phyloP scores from a whole-genome alignment of 768 basidiomycete species.

The Nidularia pulvinata region DNA sequence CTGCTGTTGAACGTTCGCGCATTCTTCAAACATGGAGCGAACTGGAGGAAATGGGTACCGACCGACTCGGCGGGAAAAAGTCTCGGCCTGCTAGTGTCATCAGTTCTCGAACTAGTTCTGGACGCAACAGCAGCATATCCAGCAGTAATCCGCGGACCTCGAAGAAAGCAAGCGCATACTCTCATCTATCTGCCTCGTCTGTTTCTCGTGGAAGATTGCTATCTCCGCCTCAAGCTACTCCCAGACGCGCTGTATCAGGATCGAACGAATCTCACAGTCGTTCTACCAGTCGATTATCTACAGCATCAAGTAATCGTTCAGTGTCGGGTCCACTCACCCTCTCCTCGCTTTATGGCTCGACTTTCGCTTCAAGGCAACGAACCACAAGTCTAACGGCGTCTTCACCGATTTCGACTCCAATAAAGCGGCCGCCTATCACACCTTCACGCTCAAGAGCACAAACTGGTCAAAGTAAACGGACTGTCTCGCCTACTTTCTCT shows the following conservation, averaged over 20 bases:
- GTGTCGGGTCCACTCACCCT: constrained; percentile 64
- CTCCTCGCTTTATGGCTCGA: constrained; percentile 53
- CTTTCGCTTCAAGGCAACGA: constrained; percentile 84
- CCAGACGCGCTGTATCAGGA: constrained; percentile 52
- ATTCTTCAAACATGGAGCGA: constrained; percentile 81
- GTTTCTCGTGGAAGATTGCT: constrained; percentile 39
- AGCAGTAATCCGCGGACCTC: constrained; percentile 12
- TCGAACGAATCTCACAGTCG: constrained; percentile 42
- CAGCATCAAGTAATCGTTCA: constrained; percentile 55
- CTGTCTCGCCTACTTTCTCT: constrained; percentile 62
- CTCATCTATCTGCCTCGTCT: constrained; percentile 28
- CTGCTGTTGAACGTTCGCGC: constrained; percentile 58
- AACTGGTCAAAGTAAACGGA: constrained; percentile 31
- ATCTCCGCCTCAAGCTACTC: constrained; percentile 40
- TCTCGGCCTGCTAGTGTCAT: constrained; percentile 67
- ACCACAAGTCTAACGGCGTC: constrained; percentile 62
- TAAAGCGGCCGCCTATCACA: constrained; percentile 22
- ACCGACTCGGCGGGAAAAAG: constrained; percentile 57
- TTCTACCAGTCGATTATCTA: constrained; percentile 60
- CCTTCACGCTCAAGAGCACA: constrained; percentile 41
- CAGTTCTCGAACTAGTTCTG: constrained; percentile 61
- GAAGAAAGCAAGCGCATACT: constrained; percentile 24
- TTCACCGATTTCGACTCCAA: constrained; percentile 27
- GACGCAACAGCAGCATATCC: constrained; percentile 57
- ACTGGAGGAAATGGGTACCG: constrained; percentile 78